A percentile compares a stretch with the other conserved stretches of the same genome.
Evolutionary conservation across 2,329 filamentous ascomycete genomes (phyloP).

Genomic region (Sarocladium kiliense): DNA sequence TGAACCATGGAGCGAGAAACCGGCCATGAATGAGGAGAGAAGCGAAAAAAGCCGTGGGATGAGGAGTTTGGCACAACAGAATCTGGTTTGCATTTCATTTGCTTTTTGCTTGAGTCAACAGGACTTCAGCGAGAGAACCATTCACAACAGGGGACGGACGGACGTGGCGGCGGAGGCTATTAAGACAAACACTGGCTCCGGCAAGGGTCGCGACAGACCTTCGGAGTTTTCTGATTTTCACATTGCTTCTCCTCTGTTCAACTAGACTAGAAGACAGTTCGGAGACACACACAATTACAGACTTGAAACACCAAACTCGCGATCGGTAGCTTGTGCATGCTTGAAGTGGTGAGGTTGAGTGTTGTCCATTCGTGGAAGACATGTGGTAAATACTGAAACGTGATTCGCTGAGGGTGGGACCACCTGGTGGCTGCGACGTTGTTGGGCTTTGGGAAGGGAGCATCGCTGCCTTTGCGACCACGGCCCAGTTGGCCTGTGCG

Average conservation of each 20-base stretch:
- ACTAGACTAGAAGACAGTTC: neutral
- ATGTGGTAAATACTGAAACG: neutral
- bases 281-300: neutral
- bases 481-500: too few species aligned
- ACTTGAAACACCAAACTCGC: neutral
- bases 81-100: too few species aligned
- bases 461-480: neutral
- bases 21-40: too few species aligned
- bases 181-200: neutral
- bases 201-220: neutral
- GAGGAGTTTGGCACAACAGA: too few species aligned
- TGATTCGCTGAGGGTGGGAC: neutral
- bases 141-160: neutral
- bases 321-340: too few species aligned
- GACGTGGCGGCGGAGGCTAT: slow-evolving; percentile 4
- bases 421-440: neutral
- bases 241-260: neutral
- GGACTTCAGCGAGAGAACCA: neutral
- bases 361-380: neutral
- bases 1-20: too few species aligned
- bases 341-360: too few species aligned
- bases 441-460: neutral
- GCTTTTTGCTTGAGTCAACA: too few species aligned
- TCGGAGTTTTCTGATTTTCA: neutral
- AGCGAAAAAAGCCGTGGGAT: too few species aligned